phyloP scores from a whole-genome alignment of 495 filamentous ascomycete species.

The Pyrenula massariospora region DNA sequence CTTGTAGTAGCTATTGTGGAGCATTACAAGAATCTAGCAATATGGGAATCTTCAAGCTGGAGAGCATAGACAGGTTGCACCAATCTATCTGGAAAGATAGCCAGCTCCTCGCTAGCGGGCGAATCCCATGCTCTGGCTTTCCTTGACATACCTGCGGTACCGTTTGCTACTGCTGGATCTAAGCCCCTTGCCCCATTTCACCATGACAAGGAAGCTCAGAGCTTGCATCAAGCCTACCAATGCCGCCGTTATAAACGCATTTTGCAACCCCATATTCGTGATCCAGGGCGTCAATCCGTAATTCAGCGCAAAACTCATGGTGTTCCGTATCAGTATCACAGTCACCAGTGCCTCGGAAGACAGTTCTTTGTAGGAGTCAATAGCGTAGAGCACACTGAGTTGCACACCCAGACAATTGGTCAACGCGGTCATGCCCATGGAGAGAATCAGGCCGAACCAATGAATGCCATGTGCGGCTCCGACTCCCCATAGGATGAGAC shows the following conservation, averaged over 20 bases:
- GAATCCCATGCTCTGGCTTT: neutral
- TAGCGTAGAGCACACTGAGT: conserved; percentile 47
- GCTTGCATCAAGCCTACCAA: conserved; percentile 46
- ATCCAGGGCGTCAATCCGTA: conserved; percentile 57
- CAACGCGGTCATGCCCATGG: conserved; percentile 46
- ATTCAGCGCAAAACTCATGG: conserved; percentile 49
- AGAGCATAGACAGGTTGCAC: neutral
- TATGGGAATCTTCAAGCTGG: neutral
- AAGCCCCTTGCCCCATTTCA: conserved; percentile 38
- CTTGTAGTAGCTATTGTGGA: too few species aligned
- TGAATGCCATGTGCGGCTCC: conserved; percentile 48
- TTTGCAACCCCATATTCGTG: conserved; percentile 45
- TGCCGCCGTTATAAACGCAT: conserved; percentile 51
- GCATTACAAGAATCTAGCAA: neutral
- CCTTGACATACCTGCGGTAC: conserved; percentile 27
- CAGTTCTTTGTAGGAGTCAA: conserved; percentile 53
- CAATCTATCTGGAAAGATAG: neutral
- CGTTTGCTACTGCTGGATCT: conserved; percentile 25
- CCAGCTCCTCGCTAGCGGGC: neutral
- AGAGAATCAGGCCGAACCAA: conserved; percentile 52
- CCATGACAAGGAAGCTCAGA: conserved; percentile 40
- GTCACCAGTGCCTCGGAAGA: conserved; percentile 51
- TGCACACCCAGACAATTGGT: conserved; percentile 47
- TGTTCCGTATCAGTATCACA: conserved; percentile 55
- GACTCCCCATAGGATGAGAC: conserved; percentile 57